Evolutionary conservation across 176 grass and related monocot species (phyloP), one percentile per base, ranked within the genome.

Genomic region (Pharus latifolius): DNA sequence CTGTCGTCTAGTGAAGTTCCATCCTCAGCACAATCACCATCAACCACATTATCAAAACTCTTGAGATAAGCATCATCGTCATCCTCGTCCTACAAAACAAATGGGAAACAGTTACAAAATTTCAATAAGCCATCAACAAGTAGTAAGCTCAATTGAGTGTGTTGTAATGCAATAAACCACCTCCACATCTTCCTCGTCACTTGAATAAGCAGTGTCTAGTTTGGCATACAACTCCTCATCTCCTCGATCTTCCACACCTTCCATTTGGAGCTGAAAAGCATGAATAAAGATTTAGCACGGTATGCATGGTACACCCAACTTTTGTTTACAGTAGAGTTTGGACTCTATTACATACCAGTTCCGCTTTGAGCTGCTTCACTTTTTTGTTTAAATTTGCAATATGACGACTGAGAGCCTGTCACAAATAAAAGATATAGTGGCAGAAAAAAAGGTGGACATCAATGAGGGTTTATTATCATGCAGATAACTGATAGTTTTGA

Each of bases 181-280:
- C 87, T 91, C 94, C 47, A 26, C 67, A 23, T 78, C 89, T 75
- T 98, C 89, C n/a, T 88, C 90, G 64, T 98, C 87, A 3, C 84
- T 83, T 1, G 74, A 88, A 55, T 98, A 93, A 2, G 81, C 89
- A 32, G 83, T 82, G 47, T 93, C 84, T 4, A 98, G 80, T 35
- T 81, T 91, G 20, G 70, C 63, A 51, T 98, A 93, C 61, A 93
- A 41, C 33, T 81, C 78, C 50, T 88, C 89, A 16, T 98, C 89
- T 53, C 89, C 89, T 74, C 38, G 63, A 15, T 85, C 84, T 75
- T 91, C 86, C 14, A 76, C 78, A 7, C 56, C 58, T 33, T 98
- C 95, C 69, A 98, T 81, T 68, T 98, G 81, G 24, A 62, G 62
- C 95, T 98, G 63, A 73, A 68, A 41, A 43, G 29, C 16, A 40